phyloP scores from a whole-genome alignment of 305 asterid genomes.

The Nicotiana rustica region DNA sequence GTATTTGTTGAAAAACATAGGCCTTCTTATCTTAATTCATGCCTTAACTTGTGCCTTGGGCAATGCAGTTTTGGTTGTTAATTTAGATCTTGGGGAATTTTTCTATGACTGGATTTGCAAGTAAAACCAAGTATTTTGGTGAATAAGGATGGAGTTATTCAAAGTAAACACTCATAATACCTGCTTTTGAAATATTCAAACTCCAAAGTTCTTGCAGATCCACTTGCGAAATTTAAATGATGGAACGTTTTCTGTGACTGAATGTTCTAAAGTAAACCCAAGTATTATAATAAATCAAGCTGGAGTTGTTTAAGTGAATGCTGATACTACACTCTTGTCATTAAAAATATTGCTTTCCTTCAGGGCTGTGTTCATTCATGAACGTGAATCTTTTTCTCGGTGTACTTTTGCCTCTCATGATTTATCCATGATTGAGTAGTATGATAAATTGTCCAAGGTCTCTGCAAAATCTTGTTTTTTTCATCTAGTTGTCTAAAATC shows the following conservation, averaged over 20 bases:
- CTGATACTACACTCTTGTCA: neutral
- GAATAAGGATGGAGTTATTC: constrained; percentile 9
- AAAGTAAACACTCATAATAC: constrained; percentile 4
- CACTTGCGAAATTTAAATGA: neutral
- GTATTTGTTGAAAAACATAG: neutral
- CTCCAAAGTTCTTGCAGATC: neutral
- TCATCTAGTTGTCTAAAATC: constrained; percentile 14
- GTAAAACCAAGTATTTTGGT: constrained; percentile 8
- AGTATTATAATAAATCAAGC: neutral
- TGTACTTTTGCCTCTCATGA: constrained; percentile 21
- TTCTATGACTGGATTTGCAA: neutral
- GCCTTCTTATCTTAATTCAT: neutral
- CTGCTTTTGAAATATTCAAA: constrained; percentile 10
- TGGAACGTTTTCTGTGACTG: neutral
- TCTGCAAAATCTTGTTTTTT: constrained; percentile 1
- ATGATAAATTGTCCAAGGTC: neutral
- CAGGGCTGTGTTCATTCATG: constrained; percentile 22
- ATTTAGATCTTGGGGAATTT: neutral
- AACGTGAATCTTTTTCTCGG: neutral
- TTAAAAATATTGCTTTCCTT: neutral
- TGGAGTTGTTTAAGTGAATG: neutral
- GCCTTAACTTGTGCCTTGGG: neutral
- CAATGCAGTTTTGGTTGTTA: constrained; percentile 14
- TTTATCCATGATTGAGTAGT: constrained; percentile 18
- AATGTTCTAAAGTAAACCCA: neutral